Conservation (phyloP, 305 asterid species). For the Lippia alba region DNA sequence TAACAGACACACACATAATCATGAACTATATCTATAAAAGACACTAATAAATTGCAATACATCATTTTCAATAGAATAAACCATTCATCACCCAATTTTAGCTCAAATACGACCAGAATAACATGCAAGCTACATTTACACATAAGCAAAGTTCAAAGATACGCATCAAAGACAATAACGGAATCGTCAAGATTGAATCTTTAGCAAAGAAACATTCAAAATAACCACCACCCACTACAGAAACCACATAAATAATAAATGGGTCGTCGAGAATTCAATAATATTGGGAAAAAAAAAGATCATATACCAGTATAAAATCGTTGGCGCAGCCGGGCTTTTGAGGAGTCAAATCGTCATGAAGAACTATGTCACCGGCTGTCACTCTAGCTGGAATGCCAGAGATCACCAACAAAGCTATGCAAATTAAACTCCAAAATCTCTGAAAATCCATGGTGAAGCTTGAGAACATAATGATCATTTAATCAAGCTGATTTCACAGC, state of each 20-base stretch:
- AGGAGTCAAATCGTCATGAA: slow-evolving; percentile 57
- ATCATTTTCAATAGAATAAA: slow-evolving; percentile 18
- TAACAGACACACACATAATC: too few relatives aligned
- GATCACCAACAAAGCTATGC: slow-evolving; percentile 39
- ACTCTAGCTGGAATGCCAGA: slow-evolving; percentile 46
- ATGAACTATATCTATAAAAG: neutral
- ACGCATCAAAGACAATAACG: slow-evolving; percentile 6
- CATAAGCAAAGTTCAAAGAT: neutral
- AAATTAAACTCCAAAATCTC: slow-evolving; percentile 43
- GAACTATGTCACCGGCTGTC: slow-evolving; percentile 87
- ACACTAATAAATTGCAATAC: neutral
- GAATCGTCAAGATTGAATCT: slow-evolving; percentile 17
- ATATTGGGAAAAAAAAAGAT: neutral
- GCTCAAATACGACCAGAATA: slow-evolving; percentile 10
- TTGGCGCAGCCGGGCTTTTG: slow-evolving; percentile 55
- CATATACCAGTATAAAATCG: slow-evolving; percentile 48
- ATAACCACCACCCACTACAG: neutral
- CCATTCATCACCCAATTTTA: neutral
- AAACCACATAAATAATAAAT: neutral
- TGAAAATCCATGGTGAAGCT: slow-evolving; percentile 33
- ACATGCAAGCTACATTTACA: neutral
- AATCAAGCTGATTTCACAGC: too few relatives aligned
- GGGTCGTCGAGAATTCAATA: slow-evolving; percentile 1
- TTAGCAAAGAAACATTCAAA: slow-evolving; percentile 1
- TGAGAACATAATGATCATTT: neutral